Percentiles rank a stretch among this genome's conserved stretches.
phyloP scores from a whole-genome alignment of 768 basidiomycete genomes.

The Fomitopsis serialis region DNA sequence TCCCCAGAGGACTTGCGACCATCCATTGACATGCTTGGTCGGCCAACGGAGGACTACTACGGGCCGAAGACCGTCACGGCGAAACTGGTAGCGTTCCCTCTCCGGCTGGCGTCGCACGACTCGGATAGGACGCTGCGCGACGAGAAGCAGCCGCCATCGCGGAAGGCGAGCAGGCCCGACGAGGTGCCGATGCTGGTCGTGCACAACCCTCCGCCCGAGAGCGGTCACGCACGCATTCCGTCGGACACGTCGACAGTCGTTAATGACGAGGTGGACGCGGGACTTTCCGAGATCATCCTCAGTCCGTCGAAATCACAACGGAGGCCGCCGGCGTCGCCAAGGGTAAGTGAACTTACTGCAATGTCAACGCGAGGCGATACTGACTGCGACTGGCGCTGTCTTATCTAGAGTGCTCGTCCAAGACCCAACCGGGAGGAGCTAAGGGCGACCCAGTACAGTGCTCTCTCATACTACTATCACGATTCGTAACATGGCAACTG shows the following conservation, averaged over 20 bases:
- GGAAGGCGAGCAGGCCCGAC: background rate
- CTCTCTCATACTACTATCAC: background rate
- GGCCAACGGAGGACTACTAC: background rate
- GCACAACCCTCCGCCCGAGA: background rate
- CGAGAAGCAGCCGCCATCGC: background rate
- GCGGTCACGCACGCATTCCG: background rate
- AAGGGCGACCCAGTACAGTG: background rate
- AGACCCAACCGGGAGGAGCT: background rate
- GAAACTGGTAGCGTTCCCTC: background rate
- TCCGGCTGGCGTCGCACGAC: background rate
- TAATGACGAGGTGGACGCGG: background rate
- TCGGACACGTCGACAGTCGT: slow-evolving; percentile 2
- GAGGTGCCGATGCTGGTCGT: background rate
- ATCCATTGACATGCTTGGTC: background rate
- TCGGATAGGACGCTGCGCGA: background rate
- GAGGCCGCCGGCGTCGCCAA: background rate
- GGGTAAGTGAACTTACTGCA: background rate
- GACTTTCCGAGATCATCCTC: background rate
- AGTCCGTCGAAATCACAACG: background rate
- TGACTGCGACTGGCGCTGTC: background rate
- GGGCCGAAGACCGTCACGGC: background rate
- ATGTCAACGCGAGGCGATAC: background rate
- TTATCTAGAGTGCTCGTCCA: background rate
- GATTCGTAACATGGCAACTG: background rate
- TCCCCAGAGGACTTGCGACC: background rate